These are phyloP conservation scores for Fusarium sacchari DNA, from an alignment of 2,329 filamentous ascomycete genomes.

Conservation along the genomic window DNA sequence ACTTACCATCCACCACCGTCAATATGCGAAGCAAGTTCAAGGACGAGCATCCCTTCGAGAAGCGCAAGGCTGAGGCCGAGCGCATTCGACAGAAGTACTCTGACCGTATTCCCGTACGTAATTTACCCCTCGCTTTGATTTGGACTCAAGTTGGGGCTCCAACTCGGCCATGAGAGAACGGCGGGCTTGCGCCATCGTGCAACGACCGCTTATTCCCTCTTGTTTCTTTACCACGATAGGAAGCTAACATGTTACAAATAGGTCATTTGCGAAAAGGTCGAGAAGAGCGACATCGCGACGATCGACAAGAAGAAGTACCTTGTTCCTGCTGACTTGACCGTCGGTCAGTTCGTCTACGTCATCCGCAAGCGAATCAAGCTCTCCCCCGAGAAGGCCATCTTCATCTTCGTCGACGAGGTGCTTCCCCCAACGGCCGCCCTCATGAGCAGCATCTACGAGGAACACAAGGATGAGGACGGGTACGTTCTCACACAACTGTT, in stretches of 20 bases:
- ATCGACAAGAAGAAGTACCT: conserved; percentile 99
- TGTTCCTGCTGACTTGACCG: conserved; percentile 95
- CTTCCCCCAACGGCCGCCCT: conserved; percentile 95
- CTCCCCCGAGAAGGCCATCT: conserved; percentile 99
- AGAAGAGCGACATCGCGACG: conserved; percentile 98
- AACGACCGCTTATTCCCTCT: conserved; percentile 29
- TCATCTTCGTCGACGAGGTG: conserved; percentile 99
- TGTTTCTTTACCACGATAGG: conserved; percentile 2
- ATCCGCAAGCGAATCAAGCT: conserved; percentile 99
- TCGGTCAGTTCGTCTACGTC: conserved; percentile 99
- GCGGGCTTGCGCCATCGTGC: conserved; percentile 14
- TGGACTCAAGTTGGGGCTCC: background rate
- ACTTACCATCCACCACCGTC: conserved; percentile 50
- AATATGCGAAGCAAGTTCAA: conserved; percentile 99
- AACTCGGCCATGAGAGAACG: background rate
- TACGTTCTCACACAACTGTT: conserved; percentile 50
- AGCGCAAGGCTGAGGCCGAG: conserved; percentile 99
- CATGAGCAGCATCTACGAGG: conserved; percentile 99
- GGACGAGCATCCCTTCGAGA: conserved; percentile 99
- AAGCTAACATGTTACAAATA: conserved; percentile 86
- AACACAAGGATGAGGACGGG: conserved; percentile 90
- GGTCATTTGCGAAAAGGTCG: conserved; percentile 99
- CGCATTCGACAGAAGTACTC: conserved; percentile 99
- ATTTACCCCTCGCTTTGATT: conserved; percentile 13
- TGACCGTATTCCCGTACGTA: conserved; percentile 94